These are phyloP conservation scores for Ustulina deusta DNA, from an alignment of 2,329 filamentous ascomycete species.

Conservation along the genomic window DNA sequence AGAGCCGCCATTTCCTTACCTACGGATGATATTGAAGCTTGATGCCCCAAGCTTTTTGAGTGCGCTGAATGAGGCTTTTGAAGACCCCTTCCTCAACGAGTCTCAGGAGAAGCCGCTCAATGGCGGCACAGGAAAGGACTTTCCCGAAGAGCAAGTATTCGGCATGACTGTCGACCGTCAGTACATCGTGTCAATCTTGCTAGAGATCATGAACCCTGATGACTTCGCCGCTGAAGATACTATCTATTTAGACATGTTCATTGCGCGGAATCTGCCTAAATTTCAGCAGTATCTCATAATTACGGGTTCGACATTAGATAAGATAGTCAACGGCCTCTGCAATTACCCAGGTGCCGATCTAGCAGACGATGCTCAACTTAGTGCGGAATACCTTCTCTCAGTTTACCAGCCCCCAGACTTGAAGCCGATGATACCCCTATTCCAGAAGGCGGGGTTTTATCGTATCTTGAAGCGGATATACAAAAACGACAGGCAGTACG, in stretches of 20 bases:
- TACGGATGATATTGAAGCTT: constrained; percentile 86
- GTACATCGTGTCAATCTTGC: constrained; percentile 89
- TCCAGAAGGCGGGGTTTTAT: constrained; percentile 85
- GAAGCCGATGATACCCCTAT: constrained; percentile 77
- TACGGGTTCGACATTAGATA: constrained; percentile 85
- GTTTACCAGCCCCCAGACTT: constrained; percentile 91
- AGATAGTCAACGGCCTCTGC: constrained; percentile 84
- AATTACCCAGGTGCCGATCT: constrained; percentile 83
- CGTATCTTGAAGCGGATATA: constrained; percentile 93
- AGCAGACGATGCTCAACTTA: constrained; percentile 95
- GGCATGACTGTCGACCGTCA: constrained; percentile 85
- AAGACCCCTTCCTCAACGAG: constrained; percentile 92
- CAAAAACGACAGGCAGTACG: constrained; percentile 81
- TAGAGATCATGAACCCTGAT: constrained; percentile 86
- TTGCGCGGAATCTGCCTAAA: constrained; percentile 94
- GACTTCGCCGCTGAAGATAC: constrained; percentile 85
- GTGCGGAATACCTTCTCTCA: constrained; percentile 92
- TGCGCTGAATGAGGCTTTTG: constrained; percentile 95
- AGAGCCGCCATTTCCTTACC: constrained; percentile 85
- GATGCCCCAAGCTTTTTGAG: constrained; percentile 94
- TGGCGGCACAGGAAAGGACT: constrained; percentile 62
- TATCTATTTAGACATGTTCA: constrained; percentile 98
- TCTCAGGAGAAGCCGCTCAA: constrained; percentile 72
- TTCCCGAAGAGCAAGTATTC: constrained; percentile 75
- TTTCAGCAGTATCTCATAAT: constrained; percentile 96